Base-by-base conservation (phyloP, 768 basidiomycete genomes). In the Tulasnella sp. region DNA sequence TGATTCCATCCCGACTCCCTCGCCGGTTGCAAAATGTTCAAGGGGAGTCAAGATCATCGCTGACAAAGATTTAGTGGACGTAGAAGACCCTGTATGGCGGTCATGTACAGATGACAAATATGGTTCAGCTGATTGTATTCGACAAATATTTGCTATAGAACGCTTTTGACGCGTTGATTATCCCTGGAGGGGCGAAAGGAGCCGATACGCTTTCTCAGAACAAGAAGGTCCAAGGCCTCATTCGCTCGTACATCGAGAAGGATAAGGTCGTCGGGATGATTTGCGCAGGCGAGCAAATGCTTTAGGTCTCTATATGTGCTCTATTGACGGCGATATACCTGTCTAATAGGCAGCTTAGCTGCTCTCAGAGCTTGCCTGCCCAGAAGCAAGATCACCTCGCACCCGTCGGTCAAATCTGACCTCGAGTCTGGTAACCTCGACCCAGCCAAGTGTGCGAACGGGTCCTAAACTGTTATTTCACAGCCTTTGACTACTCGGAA, bases 131-230 rank as follows among this genome's bases (percentile, higher is more conserved):
- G 31, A 36, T 45, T 22, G 12, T 58, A 11, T 9, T 58, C 54
- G n/a, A 15, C 85, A 87, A 42, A 81, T 83, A 72, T 79, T 83
- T 54, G 80, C 80, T 12, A 34, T 77, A 92, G 91, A 89, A 89
- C 58, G 84, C 84, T 71, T 92, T 87, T 77, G 91, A 94, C 79
- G 87, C 88, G 0, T 79, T 94, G 15, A 85, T 94, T 58, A 87
- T 94, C 54, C 93, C 93, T 0, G 93, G 93, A 1, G 93, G 93
- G 6, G 87, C 91, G 8, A 88, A 89, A 81, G 93, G 93, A 14
- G 91, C 93, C 0, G 88, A 91, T 71, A 91, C 89, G 0, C 88
- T 94, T 58, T 88, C 92, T 0, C 84, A 84, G 38, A 89, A 86
- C 72, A 79, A 83, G 25, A 83, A 82, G 1, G 91, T 94, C 1